Evolutionary conservation across 2,329 filamentous ascomycete genomes (phyloP).

Genomic region (Neobulgaria alba): DNA sequence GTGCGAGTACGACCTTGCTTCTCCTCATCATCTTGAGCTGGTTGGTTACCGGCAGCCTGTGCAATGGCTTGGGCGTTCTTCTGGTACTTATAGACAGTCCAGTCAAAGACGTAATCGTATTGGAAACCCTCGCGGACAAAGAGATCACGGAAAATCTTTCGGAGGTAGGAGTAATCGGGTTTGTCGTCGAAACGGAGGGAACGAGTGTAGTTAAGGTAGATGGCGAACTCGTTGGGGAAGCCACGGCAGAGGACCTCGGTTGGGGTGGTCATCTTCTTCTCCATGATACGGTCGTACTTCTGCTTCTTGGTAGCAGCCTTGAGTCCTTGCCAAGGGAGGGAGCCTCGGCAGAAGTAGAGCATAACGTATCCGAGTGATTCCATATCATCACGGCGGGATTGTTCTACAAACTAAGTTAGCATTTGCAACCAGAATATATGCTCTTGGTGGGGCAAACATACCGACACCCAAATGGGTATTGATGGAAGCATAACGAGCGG

Average conservation of each 20-base stretch:
- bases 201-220: constrained; percentile 98
- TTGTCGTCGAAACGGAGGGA: constrained; percentile 99
- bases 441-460: constrained; percentile 37
- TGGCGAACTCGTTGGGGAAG: constrained; percentile 98
- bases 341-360: constrained; percentile 99
- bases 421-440: neutral
- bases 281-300: constrained; percentile 99
- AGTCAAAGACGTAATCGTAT: constrained; percentile 99
- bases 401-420: constrained; percentile 50
- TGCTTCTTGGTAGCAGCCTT: constrained; percentile 99
- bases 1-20: constrained; percentile 63
- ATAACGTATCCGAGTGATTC: constrained; percentile 98
- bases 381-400: constrained; percentile 99
- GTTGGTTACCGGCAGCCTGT: constrained; percentile 61
- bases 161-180: constrained; percentile 98
- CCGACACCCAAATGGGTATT: constrained; percentile 96
- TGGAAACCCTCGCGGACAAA: constrained; percentile 99
- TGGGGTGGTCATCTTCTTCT: constrained; percentile 99
- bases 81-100: constrained; percentile 99
- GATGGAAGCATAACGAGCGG: constrained; percentile 95
- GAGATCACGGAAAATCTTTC: constrained; percentile 99
- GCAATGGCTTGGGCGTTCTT: constrained; percentile 96
- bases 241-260: constrained; percentile 98
- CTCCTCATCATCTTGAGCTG: constrained; percentile 64
- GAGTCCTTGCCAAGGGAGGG: constrained; percentile 95